Evolutionary conservation across 1,284 basidiomycete genomes (phyloP), one percentile per base, ranked within the genome.

Genomic region (Somion occarium): DNA sequence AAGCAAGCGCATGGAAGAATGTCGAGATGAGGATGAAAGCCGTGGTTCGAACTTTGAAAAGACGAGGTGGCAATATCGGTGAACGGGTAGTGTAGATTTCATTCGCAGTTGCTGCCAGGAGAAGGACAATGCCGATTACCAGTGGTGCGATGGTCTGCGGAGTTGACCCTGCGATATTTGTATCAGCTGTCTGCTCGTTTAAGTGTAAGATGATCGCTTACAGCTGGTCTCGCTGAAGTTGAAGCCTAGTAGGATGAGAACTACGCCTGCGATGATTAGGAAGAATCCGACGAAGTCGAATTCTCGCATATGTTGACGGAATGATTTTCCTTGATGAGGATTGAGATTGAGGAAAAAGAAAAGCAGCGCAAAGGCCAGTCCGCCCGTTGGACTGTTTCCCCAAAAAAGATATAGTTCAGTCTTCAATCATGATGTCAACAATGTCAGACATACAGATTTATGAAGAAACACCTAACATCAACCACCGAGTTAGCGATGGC

Each of bases 331-430:
- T 52, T 79, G 68, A 56, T 80, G 83, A 0, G 88, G 86, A 56
- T 94, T 92, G 34, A 97, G 75, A 59, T 93, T 87, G 43, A 97
- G 79, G 70, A 86, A 90, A 64, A 89, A 80, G 62, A 91, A 86
- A 5, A 96, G 71, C 27, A 92, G 64, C 2, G 68, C 68, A 22
- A 82, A 80, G 2, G 92, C 91, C 38, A 90, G 60, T 37, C 82
- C 89, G 11, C 88, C 90, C 0, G 87, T 88, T 1, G 90, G 90
- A 34, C 85, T 88, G 52, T 19, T 48, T 43, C 22, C 47, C 23
- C 43, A 34, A 53, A n/a, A 46, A 25, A 37, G 26, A 48, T 45
- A 54, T 44, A 45, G 24, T 51, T 27, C 38, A 30, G 24, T 15
- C 26, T 4, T 34, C 38, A 2, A 15, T 42, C 12, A n/a, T 5